Evolutionary conservation across 352 stramenopile genomes (phyloP), one percentile per base, ranked within the genome.

Genomic region (Phytophthora syringae): DNA sequence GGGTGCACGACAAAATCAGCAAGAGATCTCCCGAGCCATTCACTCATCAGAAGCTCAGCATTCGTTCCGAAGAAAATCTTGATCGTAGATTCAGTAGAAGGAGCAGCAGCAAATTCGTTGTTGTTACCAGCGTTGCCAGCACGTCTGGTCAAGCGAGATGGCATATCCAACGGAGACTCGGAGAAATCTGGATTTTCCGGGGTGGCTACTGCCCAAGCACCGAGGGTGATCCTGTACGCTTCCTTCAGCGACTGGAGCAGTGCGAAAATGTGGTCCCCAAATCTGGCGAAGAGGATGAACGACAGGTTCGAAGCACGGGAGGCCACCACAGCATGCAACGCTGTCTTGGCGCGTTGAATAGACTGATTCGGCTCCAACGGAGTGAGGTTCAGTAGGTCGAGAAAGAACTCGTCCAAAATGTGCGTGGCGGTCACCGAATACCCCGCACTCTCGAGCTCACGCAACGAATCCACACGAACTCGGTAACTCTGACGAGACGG

Each of bases 391-490:
- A 84, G 24, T 32, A 78, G 22, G 2, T 63, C 22, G 16, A 56
- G 30, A 51, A 67, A 76, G 27, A 74, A 82, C 6, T 49, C 52
- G 52, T 84, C 76, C 21, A 84, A 45, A 0, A 62, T 37, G 2
- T 44, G 47, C 9, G 63, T 77, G 13, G 52, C 54, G 12, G 20
- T 55, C 15, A 25, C 63, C 18, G 28, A 40, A 42, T 81, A 64
- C 10, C 76, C 72, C 2, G 61, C 32, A 3, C 16, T 12, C 34
- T 62, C 22, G 10, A 84, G 52, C n/a, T 49, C 55, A 18, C 76
- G 73, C 13, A 84, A 42, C 20, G 76, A 45, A 24, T 84, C 76
- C 13, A 82, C 44, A 20, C 76, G 76, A 59, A 84, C 64, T 27
- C 76, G 62, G 22, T 72, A 82, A 37, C 61, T 66, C 27, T 47